A percentile compares a stretch with the other conserved stretches of the same genome.
Evolutionary conservation across 2,329 filamentous ascomycete species (phyloP).

Genomic region (Ophiocordyceps sinensis): DNA sequence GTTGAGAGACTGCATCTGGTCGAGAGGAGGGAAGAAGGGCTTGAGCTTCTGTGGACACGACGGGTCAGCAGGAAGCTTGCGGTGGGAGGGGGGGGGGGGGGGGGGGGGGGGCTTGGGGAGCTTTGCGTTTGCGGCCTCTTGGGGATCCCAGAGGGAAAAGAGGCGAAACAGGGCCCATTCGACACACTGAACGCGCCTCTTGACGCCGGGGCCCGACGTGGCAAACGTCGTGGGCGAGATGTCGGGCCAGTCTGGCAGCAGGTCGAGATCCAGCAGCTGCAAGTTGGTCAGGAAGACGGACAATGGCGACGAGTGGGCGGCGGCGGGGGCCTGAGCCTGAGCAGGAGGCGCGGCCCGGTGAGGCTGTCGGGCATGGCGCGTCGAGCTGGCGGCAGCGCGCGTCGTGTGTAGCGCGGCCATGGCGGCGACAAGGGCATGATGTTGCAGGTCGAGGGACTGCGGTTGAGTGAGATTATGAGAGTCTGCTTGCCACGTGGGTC

Average conservation of each 20-base stretch:
- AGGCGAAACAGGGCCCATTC: conserved; percentile 90
- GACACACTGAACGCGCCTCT: conserved; percentile 64
- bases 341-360: no score
- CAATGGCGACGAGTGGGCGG: conserved; percentile 7
- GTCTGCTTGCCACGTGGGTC: no score
- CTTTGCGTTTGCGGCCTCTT: conserved; percentile 56
- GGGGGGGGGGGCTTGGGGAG: background rate
- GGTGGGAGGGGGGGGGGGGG: background rate
- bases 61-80: background rate
- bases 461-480: no score
- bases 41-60: conserved; percentile 53
- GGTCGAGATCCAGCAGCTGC: conserved; percentile 67
- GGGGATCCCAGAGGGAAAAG: conserved; percentile 69
- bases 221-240: conserved; percentile 60
- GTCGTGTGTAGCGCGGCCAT: no score
- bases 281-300: conserved; percentile 63
- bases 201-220: conserved; percentile 43
- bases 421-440: no score
- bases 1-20: conserved; percentile 82
- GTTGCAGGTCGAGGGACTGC: no score
- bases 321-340: no score
- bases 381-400: no score
- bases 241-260: conserved; percentile 62
- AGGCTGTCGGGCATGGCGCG: no score
- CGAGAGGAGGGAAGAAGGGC: conserved; percentile 80